Conservation (phyloP, 805 yeast species). For the Sugiyamaella americana region DNA sequence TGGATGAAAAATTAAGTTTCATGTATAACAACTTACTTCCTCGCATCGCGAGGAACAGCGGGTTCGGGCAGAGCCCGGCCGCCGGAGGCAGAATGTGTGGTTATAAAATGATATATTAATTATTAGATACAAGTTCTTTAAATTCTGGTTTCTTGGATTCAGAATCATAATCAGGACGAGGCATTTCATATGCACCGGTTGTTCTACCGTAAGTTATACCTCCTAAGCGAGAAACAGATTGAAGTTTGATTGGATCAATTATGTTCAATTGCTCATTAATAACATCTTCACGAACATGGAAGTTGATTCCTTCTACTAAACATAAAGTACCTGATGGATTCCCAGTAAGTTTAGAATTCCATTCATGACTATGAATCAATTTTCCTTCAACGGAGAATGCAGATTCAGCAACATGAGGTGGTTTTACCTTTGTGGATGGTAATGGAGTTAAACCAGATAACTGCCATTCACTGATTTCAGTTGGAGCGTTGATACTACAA, state of each 20-base stretch:
- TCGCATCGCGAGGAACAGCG: too few species aligned
- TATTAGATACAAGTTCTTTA: neutral
- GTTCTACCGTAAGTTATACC: constrained; percentile 44
- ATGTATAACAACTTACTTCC: too few species aligned
- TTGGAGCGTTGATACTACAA: constrained; percentile 43
- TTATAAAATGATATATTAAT: too few species aligned
- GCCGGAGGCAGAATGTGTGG: too few species aligned
- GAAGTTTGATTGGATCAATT: constrained; percentile 43
- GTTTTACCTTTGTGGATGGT: constrained; percentile 41
- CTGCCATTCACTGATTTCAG: constrained; percentile 49
- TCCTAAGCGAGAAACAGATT: constrained; percentile 52
- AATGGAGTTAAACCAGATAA: constrained; percentile 47
- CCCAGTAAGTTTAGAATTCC: constrained; percentile 35
- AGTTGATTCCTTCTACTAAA: constrained; percentile 50
- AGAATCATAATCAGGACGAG: constrained; percentile 38
- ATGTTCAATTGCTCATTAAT: constrained; percentile 36
- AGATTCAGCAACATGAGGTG: constrained; percentile 56
- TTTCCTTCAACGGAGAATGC: constrained; percentile 56
- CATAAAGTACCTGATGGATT: constrained; percentile 35
- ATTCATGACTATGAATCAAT: constrained; percentile 40
- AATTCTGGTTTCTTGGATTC: constrained; percentile 8
- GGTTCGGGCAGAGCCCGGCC: too few species aligned
- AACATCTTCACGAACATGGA: constrained; percentile 53
- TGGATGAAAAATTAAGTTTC: too few species aligned
- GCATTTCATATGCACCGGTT: constrained; percentile 41